These are phyloP conservation scores for Rostrohypoxylon terebratum DNA, from an alignment of 495 filamentous ascomycete genomes.

Conservation along the genomic window DNA sequence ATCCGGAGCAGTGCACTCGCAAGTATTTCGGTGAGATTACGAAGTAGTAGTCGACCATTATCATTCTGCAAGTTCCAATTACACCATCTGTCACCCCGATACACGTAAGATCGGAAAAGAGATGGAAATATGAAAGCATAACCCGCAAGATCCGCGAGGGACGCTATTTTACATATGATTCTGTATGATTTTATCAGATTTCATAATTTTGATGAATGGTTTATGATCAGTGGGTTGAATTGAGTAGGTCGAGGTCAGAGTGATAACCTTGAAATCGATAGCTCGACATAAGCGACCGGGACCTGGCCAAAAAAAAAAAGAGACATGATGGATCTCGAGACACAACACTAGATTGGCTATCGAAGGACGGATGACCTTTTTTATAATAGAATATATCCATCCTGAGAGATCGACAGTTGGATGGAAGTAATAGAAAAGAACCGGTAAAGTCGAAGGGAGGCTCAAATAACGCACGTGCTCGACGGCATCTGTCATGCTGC, in stretches of 20 bases:
- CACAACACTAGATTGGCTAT: background rate
- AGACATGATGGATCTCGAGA: background rate
- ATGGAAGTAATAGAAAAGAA: background rate
- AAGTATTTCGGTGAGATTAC: conserved; percentile 1
- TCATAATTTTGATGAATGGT: background rate
- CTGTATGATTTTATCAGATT: too few relatives aligned
- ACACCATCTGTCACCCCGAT: background rate
- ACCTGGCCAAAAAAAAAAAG: too few relatives aligned
- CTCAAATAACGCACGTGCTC: conserved; percentile 36
- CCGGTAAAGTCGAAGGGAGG: background rate
- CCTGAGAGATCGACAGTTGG: conserved; percentile 8
- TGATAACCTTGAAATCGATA: background rate
- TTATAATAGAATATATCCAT: conserved; percentile 7
- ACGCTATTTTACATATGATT: background rate
- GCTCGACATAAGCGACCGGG: background rate
- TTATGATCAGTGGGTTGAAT: background rate
- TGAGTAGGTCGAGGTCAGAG: background rate
- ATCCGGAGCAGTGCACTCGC: background rate
- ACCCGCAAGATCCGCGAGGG: background rate
- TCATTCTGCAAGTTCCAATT: background rate
- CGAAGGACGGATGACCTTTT: background rate
- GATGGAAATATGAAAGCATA: background rate
- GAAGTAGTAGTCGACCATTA: background rate
- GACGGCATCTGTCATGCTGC: conserved; percentile 30
- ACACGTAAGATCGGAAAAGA: conserved; percentile 2